Evolutionary conservation across 495 filamentous ascomycete genomes (phyloP), one percentile per base, ranked within the genome.

Genomic region (Cercophora newfieldiana): DNA sequence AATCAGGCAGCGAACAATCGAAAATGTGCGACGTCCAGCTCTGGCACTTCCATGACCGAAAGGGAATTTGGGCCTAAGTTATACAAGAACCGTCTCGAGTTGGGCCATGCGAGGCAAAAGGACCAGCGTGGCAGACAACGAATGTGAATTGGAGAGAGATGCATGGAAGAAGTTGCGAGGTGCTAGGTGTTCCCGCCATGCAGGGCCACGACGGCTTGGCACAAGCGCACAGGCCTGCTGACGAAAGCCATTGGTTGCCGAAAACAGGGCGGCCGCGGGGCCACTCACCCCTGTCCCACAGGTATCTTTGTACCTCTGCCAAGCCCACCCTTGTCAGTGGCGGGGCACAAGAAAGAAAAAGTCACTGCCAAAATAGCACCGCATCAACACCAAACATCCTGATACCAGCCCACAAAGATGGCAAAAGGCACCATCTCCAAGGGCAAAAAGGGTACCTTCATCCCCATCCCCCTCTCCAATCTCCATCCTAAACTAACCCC

Each of bases 401-500:
- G 44, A 25, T n/a, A n/a, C 14, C 54, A 61, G 44, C 24, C 33
- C 12, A 24, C 66, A 47, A 67, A 61, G 57, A 81, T 81, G 79
- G 78, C 69, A 3, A 81, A 81, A 69, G 73, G 72, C 62, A 73
- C 61, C 59, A 83, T 78, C 48, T 30, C 72, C 66, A 80, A 77
- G 64, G 73, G 72, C 66, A 78, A 76, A 63, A 80, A 71, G 57
- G 75, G 79, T 80, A 67, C 28, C 26, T 30, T 1, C 6, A 22
- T 30, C 18, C 3, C 2, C 7, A 30, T 30, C 1, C 5, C 19
- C 53, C 6, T 44, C 1, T 16, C 0, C 30, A 16, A 19, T 28
- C 25, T 2, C 6, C 44, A 30, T 30, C 49, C 1, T 3, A 16
- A 25, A 21, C 19, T 59, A 50, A 66, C 55, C 22, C 7, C 0